Percentiles rank a stretch among this genome's conserved stretches.
These are phyloP conservation scores for Lolium rigidum DNA, from an alignment of 176 grass and related monocot genomes.

Conservation along the genomic window DNA sequence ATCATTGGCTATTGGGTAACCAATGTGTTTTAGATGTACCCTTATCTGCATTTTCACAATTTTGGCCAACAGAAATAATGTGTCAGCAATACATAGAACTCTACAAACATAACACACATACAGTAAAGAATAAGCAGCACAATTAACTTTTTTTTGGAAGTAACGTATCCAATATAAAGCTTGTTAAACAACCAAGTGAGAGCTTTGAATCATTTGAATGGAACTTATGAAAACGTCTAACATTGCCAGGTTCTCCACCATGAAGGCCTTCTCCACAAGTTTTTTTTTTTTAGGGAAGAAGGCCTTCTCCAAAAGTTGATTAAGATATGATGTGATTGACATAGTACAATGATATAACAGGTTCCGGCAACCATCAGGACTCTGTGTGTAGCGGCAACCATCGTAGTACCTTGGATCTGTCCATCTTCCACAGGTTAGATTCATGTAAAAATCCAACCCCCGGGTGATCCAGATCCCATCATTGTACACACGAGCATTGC, in stretches of 20 bases:
- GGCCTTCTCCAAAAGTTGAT: neutral
- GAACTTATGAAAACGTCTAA: neutral
- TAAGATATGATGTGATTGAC: neutral
- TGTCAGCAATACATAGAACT: constrained; percentile 22
- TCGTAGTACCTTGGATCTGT: neutral
- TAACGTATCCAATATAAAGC: neutral
- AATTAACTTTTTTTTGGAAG: neutral
- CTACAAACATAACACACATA: constrained; percentile 2
- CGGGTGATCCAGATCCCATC: neutral
- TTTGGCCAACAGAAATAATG: neutral
- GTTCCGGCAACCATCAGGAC: neutral
- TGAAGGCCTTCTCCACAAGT: neutral
- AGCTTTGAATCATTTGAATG: neutral
- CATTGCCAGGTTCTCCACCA: neutral
- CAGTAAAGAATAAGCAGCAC: neutral
- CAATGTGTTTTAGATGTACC: constrained; percentile 87
- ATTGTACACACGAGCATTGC: neutral
- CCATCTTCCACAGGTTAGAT: neutral
- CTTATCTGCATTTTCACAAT: constrained; percentile 70
- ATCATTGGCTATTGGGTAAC: constrained; percentile 95
- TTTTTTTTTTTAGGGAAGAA: too few relatives aligned
- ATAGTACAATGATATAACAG: constrained; percentile 6
- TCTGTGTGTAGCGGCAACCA: neutral
- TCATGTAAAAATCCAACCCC: neutral
- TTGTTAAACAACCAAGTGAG: neutral